These are phyloP conservation scores for Colletotrichum sp. DNA, from an alignment of 2,329 filamentous ascomycete species.

Conservation along the genomic window DNA sequence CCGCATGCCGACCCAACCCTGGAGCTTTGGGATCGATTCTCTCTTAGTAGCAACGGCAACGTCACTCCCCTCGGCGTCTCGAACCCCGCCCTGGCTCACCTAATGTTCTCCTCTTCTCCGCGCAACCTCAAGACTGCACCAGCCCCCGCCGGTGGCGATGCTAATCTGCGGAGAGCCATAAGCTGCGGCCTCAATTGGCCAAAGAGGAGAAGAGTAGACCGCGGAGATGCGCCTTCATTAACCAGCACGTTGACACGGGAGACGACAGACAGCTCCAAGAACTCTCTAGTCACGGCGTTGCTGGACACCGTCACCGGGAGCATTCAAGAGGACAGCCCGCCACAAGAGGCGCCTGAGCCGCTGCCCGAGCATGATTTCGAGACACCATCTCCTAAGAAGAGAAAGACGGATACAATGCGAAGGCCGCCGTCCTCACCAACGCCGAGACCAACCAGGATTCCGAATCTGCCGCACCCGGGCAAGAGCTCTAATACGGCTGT, in stretches of 20 bases:
- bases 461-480: background rate
- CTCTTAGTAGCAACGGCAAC: conserved; percentile 52
- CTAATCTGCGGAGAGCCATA: conserved; percentile 64
- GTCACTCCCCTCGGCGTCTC: conserved; percentile 47
- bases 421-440: conserved; percentile 23
- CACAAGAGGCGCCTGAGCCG: conserved; percentile 30
- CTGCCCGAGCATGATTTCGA: conserved; percentile 23
- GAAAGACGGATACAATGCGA: conserved; percentile 7
- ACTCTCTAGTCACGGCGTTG: conserved; percentile 64
- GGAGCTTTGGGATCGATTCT: conserved; percentile 80
- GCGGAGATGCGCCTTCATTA: conserved; percentile 40
- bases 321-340: conserved; percentile 47
- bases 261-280: conserved; percentile 57
- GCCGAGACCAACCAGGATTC: background rate
- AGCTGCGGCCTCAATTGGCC: conserved; percentile 76
- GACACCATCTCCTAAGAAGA: conserved; percentile 52
- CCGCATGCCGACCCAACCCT: conserved; percentile 74
- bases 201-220: conserved; percentile 69
- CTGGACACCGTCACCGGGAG: conserved; percentile 67
- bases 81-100: conserved; percentile 65
- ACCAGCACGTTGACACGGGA: conserved; percentile 39
- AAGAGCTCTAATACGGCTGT: background rate
- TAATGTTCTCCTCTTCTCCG: conserved; percentile 75
- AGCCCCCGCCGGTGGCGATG: conserved; percentile 42
- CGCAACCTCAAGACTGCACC: conserved; percentile 54